Evolutionary conservation across 805 yeast genomes (phyloP).

Genomic region (Candida corydali): DNA sequence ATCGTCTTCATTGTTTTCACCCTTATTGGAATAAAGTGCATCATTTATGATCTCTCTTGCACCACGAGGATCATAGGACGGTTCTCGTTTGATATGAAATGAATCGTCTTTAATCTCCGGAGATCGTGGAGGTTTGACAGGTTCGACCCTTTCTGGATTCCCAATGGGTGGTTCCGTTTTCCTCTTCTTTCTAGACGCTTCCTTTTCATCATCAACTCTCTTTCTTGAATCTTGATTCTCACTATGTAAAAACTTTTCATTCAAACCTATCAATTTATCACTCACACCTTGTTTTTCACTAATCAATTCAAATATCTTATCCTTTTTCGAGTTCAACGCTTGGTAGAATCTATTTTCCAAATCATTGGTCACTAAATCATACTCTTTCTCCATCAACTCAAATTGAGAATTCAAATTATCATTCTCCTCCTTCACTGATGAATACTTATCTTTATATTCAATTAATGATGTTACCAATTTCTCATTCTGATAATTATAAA

Average conservation of each 20-base stretch:
- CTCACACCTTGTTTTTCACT: not conserved
- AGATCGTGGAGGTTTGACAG: conserved; percentile 1
- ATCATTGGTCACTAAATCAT: conserved; percentile 14
- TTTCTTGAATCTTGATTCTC: conserved; percentile 15
- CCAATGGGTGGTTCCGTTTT: not conserved
- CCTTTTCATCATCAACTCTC: conserved; percentile 3
- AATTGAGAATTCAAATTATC: conserved; percentile 9
- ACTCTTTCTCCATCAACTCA: conserved; percentile 13
- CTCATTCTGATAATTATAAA: conserved; percentile 14
- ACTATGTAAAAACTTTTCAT: conserved; percentile 13
- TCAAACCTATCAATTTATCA: conserved; percentile 13
- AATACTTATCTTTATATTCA: conserved; percentile 3
- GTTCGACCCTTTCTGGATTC: not conserved
- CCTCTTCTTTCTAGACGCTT: not conserved
- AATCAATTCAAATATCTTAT: conserved; percentile 24
- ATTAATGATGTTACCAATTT: conserved; percentile 5
- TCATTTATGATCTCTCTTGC: conserved; percentile 5
- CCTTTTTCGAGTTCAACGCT: conserved; percentile 27
- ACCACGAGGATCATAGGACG: conserved; percentile 3
- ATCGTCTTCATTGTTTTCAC: not conserved
- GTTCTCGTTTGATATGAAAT: conserved; percentile 2
- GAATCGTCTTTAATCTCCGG: conserved; percentile 7
- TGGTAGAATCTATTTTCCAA: conserved; percentile 23
- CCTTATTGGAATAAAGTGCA: conserved; percentile 2
- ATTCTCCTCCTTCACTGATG: conserved; percentile 6